Evolutionary conservation across 352 stramenopile genomes (phyloP), one percentile per base, ranked within the genome.

Genomic region (Globisporangium yorkense): DNA sequence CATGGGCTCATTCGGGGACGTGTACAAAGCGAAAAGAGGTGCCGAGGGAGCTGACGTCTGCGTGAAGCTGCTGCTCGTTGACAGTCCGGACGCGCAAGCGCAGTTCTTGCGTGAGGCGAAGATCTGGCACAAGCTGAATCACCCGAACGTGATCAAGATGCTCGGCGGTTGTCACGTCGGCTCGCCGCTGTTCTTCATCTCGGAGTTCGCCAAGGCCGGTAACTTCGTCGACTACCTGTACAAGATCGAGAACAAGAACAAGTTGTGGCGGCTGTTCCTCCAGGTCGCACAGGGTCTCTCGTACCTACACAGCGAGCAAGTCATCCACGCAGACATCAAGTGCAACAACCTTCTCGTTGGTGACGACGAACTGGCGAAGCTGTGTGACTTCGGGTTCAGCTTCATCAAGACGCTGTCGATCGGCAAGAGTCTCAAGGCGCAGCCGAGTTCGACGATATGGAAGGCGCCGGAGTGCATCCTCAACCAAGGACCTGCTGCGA

Each of bases 251-350:
- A 65, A 54, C 39, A 56, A 66, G 62, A 8, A 54, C 2, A 51
- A 52, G 13, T 16, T 74, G 15, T 73, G 65, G 62, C 48, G 21
- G 2, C 54, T 58, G 1, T 69, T 87, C 21, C 67, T 75, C 46
- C 59, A 81, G 40, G 70, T 70, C 0, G 68, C 72, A 2, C 40
- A 80, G 6, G 84, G 78, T 0, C 61, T 94, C 18, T 20, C 51
- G 33, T 93, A 77, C 62, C 51, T 94, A 15, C 80, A 94, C 62
- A 44, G 55, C 33, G 51, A 75, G 31, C 70, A 72, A 40, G 67
- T 89, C 15, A 70, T 97, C 15, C 88, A 97, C 54, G 81, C 87
- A 15, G 84, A 97, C 52, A 70, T 96, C 20, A 96, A 96, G 56
- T 49, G 44, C 20, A 70, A 57, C 56, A 73, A 73, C 18, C 57